These are phyloP conservation scores for Pythium coloratum DNA, from an alignment of 352 stramenopile species.

Conservation along the genomic window DNA sequence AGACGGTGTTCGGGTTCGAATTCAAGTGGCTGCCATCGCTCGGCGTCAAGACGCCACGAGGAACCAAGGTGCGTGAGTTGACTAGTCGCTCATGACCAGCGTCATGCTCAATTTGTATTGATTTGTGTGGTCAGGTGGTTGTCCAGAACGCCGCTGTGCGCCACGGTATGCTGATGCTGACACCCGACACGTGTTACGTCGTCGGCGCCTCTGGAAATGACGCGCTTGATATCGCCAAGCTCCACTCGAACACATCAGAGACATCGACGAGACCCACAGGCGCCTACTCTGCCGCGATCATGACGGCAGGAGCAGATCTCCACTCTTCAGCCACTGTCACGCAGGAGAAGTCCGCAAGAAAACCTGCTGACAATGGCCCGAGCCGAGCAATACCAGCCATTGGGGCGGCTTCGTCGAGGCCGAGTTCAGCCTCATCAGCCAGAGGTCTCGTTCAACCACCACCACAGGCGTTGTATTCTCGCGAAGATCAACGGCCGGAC, in stretches of 20 bases:
- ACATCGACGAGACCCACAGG: slow-evolving; percentile 21
- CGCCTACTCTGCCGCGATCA: slow-evolving; percentile 59
- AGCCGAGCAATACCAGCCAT: not conserved
- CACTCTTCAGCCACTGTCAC: not conserved
- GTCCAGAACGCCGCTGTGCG: slow-evolving; percentile 68
- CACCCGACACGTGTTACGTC: slow-evolving; percentile 62
- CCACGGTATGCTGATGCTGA: slow-evolving; percentile 72
- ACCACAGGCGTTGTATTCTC: slow-evolving; percentile 1
- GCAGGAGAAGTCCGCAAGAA: not conserved
- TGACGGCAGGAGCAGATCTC: slow-evolving; percentile 28
- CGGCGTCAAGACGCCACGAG: slow-evolving; percentile 49
- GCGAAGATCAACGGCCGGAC: not conserved
- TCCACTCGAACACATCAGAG: slow-evolving; percentile 18
- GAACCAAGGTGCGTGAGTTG: slow-evolving; percentile 46
- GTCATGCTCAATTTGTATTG: slow-evolving; percentile 3
- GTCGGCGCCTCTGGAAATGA: slow-evolving; percentile 44
- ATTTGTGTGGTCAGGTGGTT: slow-evolving; percentile 35
- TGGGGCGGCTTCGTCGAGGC: not conserved
- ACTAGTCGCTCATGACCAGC: not conserved
- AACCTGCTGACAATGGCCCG: not conserved
- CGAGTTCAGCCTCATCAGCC: not conserved
- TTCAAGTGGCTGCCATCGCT: slow-evolving; percentile 55
- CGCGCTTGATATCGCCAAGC: slow-evolving; percentile 17
- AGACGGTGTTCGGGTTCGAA: slow-evolving; percentile 78
- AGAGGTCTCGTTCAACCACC: not conserved